A percentile compares a stretch with the other conserved stretches of the same genome.
phyloP scores from a whole-genome alignment of 495 filamentous ascomycete genomes.

The Lasiosphaeriaceae sp. region DNA sequence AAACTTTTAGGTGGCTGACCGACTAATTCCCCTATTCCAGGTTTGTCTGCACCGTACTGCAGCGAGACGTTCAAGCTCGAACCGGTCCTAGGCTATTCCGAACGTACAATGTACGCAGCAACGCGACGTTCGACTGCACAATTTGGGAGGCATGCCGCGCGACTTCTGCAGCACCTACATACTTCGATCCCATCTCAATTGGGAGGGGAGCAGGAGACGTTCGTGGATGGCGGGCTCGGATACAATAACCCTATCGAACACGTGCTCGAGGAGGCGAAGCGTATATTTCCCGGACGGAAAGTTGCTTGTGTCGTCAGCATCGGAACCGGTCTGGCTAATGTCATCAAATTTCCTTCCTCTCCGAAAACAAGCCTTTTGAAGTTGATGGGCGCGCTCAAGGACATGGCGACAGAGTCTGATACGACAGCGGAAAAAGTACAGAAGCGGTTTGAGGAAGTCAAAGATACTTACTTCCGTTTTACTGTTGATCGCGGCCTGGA shows the following conservation, averaged over 20 bases:
- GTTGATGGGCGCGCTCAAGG: conserved; percentile 10
- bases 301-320: conserved; percentile 12
- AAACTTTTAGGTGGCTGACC: neutral
- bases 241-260: conserved; percentile 17
- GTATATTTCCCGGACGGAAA: neutral
- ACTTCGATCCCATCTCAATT: conserved; percentile 7
- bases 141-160: conserved; percentile 6
- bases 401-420: conserved; percentile 12
- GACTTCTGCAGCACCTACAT: conserved; percentile 4
- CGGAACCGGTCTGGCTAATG: conserved; percentile 5
- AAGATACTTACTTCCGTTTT: conserved; percentile 16
- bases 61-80: conserved; percentile 2
- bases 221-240: conserved; percentile 15
- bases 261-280: conserved; percentile 12
- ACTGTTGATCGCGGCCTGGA: conserved; percentile 12
- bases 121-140: conserved; percentile 6
- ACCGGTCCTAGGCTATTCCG: conserved; percentile 1
- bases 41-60: conserved; percentile 2
- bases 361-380: conserved; percentile 11
- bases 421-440: conserved; percentile 2
- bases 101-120: conserved; percentile 3
- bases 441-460: neutral
- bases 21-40: neutral
- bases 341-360: neutral
- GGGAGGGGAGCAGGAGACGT: conserved; percentile 4